Percentiles rank a stretch among this genome's conserved stretches.
These are phyloP conservation scores for Magnaporthales sp. DNA, from an alignment of 2,329 filamentous ascomycete species.

Conservation along the genomic window DNA sequence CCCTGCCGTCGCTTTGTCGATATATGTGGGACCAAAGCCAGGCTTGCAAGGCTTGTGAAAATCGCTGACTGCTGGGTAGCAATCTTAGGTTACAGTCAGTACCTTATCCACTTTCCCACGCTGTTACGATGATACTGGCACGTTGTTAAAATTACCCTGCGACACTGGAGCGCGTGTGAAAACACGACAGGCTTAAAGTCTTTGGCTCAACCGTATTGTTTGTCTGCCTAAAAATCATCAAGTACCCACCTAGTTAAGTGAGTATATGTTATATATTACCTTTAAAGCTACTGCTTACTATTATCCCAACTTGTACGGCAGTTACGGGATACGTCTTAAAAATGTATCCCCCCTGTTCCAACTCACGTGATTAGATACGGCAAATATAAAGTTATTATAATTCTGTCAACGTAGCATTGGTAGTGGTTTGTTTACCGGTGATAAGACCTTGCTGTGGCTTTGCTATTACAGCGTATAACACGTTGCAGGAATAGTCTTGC, in stretches of 20 bases:
- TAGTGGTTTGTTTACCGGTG: not conserved
- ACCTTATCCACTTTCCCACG: not conserved
- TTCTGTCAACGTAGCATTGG: not conserved
- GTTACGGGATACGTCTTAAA: too few species aligned
- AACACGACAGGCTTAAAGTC: not conserved
- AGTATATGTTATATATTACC: too few species aligned
- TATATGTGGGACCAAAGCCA: not conserved
- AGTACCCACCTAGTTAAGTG: not conserved
- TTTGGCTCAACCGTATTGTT: not conserved
- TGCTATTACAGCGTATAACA: not conserved
- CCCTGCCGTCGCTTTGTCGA: not conserved
- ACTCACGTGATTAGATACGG: not conserved
- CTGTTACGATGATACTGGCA: not conserved
- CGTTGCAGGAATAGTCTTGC: not conserved
- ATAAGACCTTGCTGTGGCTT: not conserved
- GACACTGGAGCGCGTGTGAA: not conserved
- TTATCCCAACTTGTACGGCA: not conserved
- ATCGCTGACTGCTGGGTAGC: not conserved
- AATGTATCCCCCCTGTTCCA: too few species aligned
- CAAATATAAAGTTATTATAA: not conserved
- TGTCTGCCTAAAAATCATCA: not conserved
- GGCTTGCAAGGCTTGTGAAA: too few species aligned
- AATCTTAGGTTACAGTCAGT: not conserved
- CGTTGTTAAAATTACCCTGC: not conserved
- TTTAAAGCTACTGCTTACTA: not conserved